phyloP scores from a whole-genome alignment of 2,329 filamentous ascomycete species.

The Fusarium palustre region DNA sequence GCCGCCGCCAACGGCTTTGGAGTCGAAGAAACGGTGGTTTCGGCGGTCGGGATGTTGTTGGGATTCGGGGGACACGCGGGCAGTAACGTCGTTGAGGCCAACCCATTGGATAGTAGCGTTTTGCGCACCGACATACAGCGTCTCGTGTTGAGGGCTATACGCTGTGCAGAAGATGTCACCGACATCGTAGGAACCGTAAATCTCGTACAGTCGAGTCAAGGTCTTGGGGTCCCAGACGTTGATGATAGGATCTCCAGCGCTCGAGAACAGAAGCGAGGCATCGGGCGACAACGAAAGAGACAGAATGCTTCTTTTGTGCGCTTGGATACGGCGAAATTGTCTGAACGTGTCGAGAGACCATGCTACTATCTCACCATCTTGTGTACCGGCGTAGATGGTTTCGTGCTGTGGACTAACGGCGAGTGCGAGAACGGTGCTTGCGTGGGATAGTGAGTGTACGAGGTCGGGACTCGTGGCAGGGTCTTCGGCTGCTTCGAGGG shows the following conservation, averaged over 20 bases:
- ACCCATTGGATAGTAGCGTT: conserved; percentile 98
- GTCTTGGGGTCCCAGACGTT: conserved; percentile 90
- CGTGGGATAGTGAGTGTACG: conserved; percentile 79
- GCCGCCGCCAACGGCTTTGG: conserved; percentile 81
- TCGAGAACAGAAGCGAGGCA: conserved; percentile 84
- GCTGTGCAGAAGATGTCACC: conserved; percentile 97
- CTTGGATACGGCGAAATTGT: conserved; percentile 80
- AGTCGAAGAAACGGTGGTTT: conserved; percentile 93
- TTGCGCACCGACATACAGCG: conserved; percentile 90
- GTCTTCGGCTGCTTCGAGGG: conserved; percentile 44
- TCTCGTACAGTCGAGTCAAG: conserved; percentile 83
- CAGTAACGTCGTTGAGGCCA: conserved; percentile 72
- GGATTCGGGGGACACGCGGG: conserved; percentile 70
- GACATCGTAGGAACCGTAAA: conserved; percentile 93
- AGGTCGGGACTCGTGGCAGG: conserved; percentile 65
- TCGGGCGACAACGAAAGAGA: conserved; percentile 84
- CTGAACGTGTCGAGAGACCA: conserved; percentile 93
- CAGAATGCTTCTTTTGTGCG: conserved; percentile 91
- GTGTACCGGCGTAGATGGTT: conserved; percentile 90
- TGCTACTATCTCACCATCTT: conserved; percentile 91
- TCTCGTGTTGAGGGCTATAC: conserved; percentile 83
- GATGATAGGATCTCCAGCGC: conserved; percentile 91
- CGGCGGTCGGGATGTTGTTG: conserved; percentile 79
- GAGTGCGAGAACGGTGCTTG: conserved; percentile 84
- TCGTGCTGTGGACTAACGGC: conserved; percentile 81